Base-by-base conservation (phyloP, 306 rosid genomes). In the Pyrus communis region DNA sequence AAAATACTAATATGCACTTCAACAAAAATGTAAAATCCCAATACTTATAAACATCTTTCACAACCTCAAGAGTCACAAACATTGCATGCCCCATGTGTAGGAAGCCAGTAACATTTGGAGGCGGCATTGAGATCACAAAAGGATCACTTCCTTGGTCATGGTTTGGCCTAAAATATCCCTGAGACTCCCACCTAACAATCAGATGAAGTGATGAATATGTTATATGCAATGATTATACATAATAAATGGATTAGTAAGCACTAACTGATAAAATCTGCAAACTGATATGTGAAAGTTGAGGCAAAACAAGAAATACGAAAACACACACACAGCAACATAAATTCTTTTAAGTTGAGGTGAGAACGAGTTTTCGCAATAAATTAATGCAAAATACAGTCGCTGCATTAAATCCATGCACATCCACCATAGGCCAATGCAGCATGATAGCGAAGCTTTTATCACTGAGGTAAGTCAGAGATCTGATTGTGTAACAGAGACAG, bases 11-110 rank as follows among this genome's bases (percentile, higher is more conserved):
- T 30, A 57, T 19, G 67, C 60, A 19, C 22, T 27, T 27, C 69
- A 45, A 31, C 33, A 9, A 60, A 22, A 49, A 43, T 69, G 61
- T 59, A 69, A 77, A 1, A 58, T 38, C 3, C 19, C 31, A 11
- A 67, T 7, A 43, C 27, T 5, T 15, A 57, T 21, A 15, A 81
- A 76, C 49, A 52, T 55, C 65, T 70, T 83, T 18, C 62, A 78
- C 82, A 80, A 94, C 98, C 98, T 94, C 98, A 75, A 94, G 97
- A 28, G 98, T 90, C 83, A 94, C 98, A 73, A 94, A 94, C 98
- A 94, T 94, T 2, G 98, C 98, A 75, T 94, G 98, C 38, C 98
- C 98, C 98, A 94, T 94, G 84, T 94, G 98, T 83, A 94, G 85
- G 19, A 97, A 94, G 62, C 98, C 98, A 12, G 98, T 94, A 75